Conservation (phyloP, 495 filamentous ascomycete species). For the Trichoderma gamsii region DNA sequence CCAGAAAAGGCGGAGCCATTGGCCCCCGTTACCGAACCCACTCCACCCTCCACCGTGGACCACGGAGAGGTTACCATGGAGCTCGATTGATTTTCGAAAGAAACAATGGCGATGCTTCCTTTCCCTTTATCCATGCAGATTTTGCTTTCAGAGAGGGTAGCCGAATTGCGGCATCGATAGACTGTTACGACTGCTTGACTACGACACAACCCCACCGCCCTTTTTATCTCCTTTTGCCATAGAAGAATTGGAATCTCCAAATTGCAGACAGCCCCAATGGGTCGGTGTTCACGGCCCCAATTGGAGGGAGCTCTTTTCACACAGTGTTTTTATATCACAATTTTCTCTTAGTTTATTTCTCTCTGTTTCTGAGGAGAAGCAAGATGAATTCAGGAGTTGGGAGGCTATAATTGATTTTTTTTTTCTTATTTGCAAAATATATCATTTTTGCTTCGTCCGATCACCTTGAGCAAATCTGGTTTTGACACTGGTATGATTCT, state of each 20-base stretch:
- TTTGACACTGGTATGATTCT: background rate
- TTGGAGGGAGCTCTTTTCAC: background rate
- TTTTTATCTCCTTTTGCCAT: background rate
- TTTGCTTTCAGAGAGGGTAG: background rate
- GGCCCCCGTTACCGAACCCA: conserved; percentile 20
- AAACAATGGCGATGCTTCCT: background rate
- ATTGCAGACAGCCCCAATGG: background rate
- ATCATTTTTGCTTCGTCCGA: background rate
- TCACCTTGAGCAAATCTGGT: background rate
- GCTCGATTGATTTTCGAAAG: conserved; percentile 17
- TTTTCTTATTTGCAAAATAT: background rate
- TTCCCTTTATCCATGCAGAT: conserved; percentile 1
- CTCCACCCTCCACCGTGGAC: conserved; percentile 22
- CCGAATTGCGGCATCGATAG: conserved; percentile 1
- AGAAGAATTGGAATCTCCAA: background rate
- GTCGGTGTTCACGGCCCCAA: background rate
- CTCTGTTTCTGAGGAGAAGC: background rate
- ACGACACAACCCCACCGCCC: background rate
- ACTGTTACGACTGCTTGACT: conserved; percentile 4
- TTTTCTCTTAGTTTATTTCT: conserved; percentile 2
- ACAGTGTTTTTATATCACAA: background rate
- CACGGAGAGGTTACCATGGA: conserved; percentile 23
- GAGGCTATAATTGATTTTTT: background rate
- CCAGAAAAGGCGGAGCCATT: conserved; percentile 16
- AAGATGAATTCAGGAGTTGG: conserved; percentile 19